phyloP scores from a whole-genome alignment of 176 grass and related monocot genomes.

The Cenchrus fungigraminus region DNA sequence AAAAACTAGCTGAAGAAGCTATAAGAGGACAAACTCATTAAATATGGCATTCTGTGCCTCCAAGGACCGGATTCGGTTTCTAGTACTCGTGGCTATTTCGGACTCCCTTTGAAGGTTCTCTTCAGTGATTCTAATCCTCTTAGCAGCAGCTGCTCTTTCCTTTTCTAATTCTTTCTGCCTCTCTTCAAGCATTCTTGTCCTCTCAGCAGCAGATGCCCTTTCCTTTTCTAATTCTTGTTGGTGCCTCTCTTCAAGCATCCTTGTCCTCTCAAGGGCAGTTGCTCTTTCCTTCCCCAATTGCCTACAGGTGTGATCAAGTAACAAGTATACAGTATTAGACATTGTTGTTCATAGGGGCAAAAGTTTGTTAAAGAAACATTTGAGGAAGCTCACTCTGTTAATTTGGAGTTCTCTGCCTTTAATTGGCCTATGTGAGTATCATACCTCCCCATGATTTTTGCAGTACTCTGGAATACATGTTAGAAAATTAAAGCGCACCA shows the following conservation, averaged over 20 bases:
- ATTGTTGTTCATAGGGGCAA: background rate
- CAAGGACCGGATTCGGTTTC: background rate
- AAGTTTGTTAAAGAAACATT: background rate
- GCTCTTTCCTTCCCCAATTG: background rate
- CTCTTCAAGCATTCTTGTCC: conserved; percentile 2
- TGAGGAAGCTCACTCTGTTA: conserved; percentile 3
- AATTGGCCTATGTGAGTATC: background rate
- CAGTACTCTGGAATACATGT: background rate
- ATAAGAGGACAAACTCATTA: background rate
- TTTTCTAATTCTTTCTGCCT: background rate
- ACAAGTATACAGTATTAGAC: background rate
- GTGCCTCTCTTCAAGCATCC: background rate
- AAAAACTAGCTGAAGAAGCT: background rate
- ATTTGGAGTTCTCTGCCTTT: background rate
- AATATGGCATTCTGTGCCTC: background rate
- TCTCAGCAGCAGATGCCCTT: background rate
- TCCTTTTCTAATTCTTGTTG: background rate
- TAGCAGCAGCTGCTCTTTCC: background rate
- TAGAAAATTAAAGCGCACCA: background rate
- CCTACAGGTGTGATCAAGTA: background rate
- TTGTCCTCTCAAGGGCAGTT: background rate
- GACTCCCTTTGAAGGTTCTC: background rate
- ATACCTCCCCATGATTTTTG: background rate
- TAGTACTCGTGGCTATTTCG: background rate
- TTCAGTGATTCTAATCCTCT: background rate